Percentiles rank a stretch among this genome's conserved stretches.
phyloP scores from a whole-genome alignment of 129 eudicot genomes.

The Calendula officinalis region DNA sequence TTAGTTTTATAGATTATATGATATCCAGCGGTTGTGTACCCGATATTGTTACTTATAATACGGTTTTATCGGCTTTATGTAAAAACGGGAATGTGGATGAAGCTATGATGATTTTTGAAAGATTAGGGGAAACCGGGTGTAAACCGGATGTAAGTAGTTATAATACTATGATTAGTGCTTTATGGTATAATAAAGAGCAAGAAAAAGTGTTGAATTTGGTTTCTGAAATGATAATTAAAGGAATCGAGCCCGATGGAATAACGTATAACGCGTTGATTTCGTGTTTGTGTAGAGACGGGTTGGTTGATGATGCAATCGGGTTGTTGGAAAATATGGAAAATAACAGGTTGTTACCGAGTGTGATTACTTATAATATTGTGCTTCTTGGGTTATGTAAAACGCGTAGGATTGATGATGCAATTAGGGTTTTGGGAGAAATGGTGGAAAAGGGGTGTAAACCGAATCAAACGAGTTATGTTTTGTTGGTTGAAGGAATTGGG shows the following conservation, averaged over 20 bases:
- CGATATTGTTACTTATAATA: slow-evolving; percentile 66
- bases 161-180: slow-evolving; percentile 70
- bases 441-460: slow-evolving; percentile 58
- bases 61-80: slow-evolving; percentile 59
- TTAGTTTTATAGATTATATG: slow-evolving; percentile 64
- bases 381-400: slow-evolving; percentile 77
- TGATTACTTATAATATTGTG: slow-evolving; percentile 59
- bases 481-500: slow-evolving; percentile 76
- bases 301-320: slow-evolving; percentile 68
- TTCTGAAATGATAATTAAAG: slow-evolving; percentile 53
- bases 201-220: slow-evolving; percentile 45
- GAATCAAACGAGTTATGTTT: slow-evolving; percentile 64
- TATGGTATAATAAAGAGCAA: slow-evolving; percentile 57
- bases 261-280: slow-evolving; percentile 71
- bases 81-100: slow-evolving; percentile 56
- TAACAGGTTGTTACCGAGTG: slow-evolving; percentile 46
- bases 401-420: slow-evolving; percentile 58
- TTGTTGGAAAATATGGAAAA: slow-evolving; percentile 54
- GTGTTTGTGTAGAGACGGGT: slow-evolving; percentile 69
- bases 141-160: slow-evolving; percentile 66
- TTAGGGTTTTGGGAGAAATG: slow-evolving; percentile 60
- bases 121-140: slow-evolving; percentile 54
- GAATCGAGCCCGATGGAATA: slow-evolving; percentile 63
- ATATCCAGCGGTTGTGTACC: slow-evolving; percentile 60
- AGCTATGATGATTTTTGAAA: slow-evolving; percentile 56